Conservation (phyloP, 345 rosid genomes). For the Physaria fendleri region DNA sequence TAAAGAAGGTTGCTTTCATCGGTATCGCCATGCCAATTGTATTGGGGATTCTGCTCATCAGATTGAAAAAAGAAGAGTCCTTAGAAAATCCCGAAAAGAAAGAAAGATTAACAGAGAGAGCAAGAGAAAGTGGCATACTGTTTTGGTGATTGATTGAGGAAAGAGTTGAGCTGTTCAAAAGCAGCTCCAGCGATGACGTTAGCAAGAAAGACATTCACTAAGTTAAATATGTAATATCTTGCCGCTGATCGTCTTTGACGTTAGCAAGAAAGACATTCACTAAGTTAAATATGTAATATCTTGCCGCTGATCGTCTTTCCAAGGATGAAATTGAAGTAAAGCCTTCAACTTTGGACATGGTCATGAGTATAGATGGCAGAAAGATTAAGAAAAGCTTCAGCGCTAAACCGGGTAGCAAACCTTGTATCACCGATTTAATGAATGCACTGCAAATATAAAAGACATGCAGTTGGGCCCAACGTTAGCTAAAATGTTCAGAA, state of each 20-base stretch:
- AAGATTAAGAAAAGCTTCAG: constrained; percentile 96
- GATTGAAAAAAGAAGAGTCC: neutral
- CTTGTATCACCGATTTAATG: constrained; percentile 67
- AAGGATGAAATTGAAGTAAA: constrained; percentile 62
- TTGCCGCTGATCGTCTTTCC: constrained; percentile 86
- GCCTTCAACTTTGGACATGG: constrained; percentile 96
- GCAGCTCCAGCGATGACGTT: constrained; percentile 72
- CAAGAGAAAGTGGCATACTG: constrained; percentile 40
- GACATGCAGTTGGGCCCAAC: neutral
- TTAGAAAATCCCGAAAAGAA: neutral
- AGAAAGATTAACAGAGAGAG: neutral
- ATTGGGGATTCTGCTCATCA: constrained; percentile 58
- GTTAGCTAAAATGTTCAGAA: neutral
- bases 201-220: constrained; percentile 76
- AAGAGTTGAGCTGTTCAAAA: constrained; percentile 66
- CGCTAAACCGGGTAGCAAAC: constrained; percentile 78
- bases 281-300: constrained; percentile 72
- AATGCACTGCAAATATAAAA: constrained; percentile 42
- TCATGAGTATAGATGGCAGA: constrained; percentile 87
- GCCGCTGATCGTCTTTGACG: constrained; percentile 78
- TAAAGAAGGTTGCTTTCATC: constrained; percentile 86
- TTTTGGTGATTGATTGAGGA: constrained; percentile 53
- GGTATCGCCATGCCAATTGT: constrained; percentile 89
- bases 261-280: constrained; percentile 80
- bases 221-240: constrained; percentile 70